Percentiles rank a stretch among this genome's conserved stretches.
Conservation (phyloP, 2,329 filamentous ascomycete genomes). For the Aureobasidium sp. region DNA sequence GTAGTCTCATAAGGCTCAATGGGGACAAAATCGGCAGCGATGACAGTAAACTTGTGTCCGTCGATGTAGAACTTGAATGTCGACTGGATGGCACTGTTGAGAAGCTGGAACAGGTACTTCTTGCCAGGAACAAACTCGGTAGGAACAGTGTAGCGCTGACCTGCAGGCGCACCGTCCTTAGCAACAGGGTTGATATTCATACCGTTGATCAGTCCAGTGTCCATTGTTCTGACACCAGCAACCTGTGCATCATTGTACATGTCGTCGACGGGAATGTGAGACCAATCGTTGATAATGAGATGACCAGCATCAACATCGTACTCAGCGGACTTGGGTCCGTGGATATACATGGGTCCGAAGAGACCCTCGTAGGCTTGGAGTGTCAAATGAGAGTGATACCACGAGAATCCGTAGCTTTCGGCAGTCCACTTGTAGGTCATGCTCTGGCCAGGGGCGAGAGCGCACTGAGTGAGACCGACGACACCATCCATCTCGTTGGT, state of each 20-base stretch:
- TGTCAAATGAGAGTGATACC: slow-evolving; percentile 35
- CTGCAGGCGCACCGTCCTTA: slow-evolving; percentile 17
- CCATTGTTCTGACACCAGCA: slow-evolving; percentile 27
- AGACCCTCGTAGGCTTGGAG: slow-evolving; percentile 34
- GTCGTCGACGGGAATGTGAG: slow-evolving; percentile 29
- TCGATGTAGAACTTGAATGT: slow-evolving; percentile 38
- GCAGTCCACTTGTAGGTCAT: slow-evolving; percentile 29
- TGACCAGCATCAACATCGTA: slow-evolving; percentile 33
- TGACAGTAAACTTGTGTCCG: slow-evolving; percentile 30
- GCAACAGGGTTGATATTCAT: slow-evolving; percentile 29
- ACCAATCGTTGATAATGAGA: slow-evolving; percentile 29
- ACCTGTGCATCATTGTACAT: slow-evolving; percentile 23
- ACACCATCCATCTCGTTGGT: slow-evolving; percentile 47
- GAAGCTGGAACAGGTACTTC: slow-evolving; percentile 23
- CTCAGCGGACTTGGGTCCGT: slow-evolving; percentile 30
- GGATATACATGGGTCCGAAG: slow-evolving; percentile 31
- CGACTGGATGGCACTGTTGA: slow-evolving; percentile 30
- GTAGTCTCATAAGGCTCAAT: slow-evolving; percentile 30
- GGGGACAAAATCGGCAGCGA: slow-evolving; percentile 29
- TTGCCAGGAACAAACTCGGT: slow-evolving; percentile 19
- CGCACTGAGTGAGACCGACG: slow-evolving; percentile 38
- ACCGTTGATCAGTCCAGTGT: slow-evolving; percentile 38
- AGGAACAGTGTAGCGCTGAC: slow-evolving; percentile 21
- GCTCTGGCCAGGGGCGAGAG: slow-evolving; percentile 25
- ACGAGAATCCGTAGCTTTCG: slow-evolving; percentile 30